Base-by-base conservation (phyloP, 169 alveolate species). In the Theileria equi region DNA sequence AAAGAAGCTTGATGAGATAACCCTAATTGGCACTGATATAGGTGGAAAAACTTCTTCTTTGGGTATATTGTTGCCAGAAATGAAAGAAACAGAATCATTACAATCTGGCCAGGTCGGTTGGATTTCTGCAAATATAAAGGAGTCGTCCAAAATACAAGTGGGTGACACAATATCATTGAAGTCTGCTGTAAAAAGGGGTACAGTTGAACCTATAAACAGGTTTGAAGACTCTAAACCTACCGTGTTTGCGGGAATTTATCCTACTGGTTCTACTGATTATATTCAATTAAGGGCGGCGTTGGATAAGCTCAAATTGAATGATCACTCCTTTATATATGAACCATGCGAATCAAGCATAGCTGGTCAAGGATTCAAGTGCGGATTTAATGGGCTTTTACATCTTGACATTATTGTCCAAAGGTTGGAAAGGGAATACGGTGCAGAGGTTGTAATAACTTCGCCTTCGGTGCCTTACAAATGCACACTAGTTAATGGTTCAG, bases 301-400 rank as follows among this genome's bases (percentile, higher is more conserved):
- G 35, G 73, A 82, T 48, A 91, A 93, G 70, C 82, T 94, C 45
- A 80, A 89, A 50, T 85, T 95, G 48, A 93, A 92, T 41, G 98
- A 95, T 80, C 90, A 95, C 4, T 80, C 96, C 26, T 89, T 94
- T 10, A 81, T 80, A n/a, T 89, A 88, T 32, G 80, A 89, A 36
- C 84, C 88, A 25, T 93, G 93, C 36, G 87, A 88, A 28, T 84
- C 93, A 60, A 90, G 92, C 40, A 94, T 96, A 0, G 87, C 94
- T 44, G 98, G 98, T 23, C 86, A 84, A 49, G 99, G 98, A 17
- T 95, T 93, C 81, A 81, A 95, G 52, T 93, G 98, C 65, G 98
- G 98, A 4, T 95, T 95, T 61, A 81, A 94, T 43, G 98, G 98
- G 16, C 58, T 93, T 66, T 77, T 95, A 38, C 98, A 95, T 80